Evolutionary conservation across 2,329 filamentous ascomycete species (phyloP).

Genomic region (Talaromyces sp.): DNA sequence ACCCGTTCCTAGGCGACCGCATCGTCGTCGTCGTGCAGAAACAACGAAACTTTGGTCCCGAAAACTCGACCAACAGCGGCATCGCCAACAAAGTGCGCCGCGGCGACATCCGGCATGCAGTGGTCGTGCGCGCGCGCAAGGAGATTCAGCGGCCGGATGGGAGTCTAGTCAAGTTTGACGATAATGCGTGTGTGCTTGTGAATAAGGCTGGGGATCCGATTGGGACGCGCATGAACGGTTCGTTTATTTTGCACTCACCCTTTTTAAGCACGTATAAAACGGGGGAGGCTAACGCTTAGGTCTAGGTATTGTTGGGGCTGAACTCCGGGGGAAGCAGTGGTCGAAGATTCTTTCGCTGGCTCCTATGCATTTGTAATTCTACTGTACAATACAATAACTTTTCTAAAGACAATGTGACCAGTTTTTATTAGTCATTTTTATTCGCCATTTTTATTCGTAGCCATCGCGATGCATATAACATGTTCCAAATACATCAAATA

Average conservation of each 20-base stretch:
- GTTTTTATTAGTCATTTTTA: background rate
- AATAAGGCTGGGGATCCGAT: slow-evolving; percentile 97
- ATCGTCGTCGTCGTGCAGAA: slow-evolving; percentile 98
- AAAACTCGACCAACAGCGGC: slow-evolving; percentile 65
- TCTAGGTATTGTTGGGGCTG: slow-evolving; percentile 74
- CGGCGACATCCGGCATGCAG: slow-evolving; percentile 92
- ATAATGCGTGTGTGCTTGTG: slow-evolving; percentile 95
- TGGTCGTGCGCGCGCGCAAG: slow-evolving; percentile 87
- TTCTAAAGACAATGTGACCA: background rate
- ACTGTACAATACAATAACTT: slow-evolving; percentile 17
- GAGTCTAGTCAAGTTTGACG: slow-evolving; percentile 85
- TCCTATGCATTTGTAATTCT: slow-evolving; percentile 66
- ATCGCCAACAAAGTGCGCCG: slow-evolving; percentile 90
- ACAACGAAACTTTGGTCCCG: slow-evolving; percentile 70
- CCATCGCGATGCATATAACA: background rate
- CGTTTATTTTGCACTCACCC: slow-evolving; percentile 23
- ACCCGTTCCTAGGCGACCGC: slow-evolving; percentile 64
- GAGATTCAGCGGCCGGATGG: slow-evolving; percentile 83
- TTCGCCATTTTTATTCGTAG: background rate
- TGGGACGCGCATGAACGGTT: slow-evolving; percentile 79
- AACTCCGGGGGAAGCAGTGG: slow-evolving; percentile 90
- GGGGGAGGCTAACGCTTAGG: slow-evolving; percentile 16
- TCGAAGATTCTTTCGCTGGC: slow-evolving; percentile 97
- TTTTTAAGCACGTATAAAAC: slow-evolving; percentile 2
- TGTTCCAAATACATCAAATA: background rate